Evolutionary conservation across 305 asterid species (phyloP), one percentile per base, ranked within the genome.

Genomic region (Petunia hybrid): DNA sequence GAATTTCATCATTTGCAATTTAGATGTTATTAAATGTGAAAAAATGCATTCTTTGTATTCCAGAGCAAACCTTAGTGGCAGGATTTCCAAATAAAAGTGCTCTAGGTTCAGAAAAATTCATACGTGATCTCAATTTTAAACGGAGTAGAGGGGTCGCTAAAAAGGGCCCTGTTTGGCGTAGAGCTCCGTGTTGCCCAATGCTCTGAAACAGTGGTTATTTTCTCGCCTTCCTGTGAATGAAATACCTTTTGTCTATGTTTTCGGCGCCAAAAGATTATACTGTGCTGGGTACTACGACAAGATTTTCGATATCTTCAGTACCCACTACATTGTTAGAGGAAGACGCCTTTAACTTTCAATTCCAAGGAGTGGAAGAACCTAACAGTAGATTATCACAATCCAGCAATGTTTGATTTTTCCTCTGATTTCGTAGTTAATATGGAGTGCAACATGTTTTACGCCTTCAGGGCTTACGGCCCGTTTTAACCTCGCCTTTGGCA

Each of bases 351-450:
- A 4, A n/a, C n/a, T n/a, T 57, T 57, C 63, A 57, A 57, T 14
- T 57, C n/a, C n/a, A 10, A 14, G 36, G 75, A 67, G 75, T 40
- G 55, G 42, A 36, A 14, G 55, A 55, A 6, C 75, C 75, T 41
- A n/a, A 38, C 74, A 14, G 55, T 67, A 67, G n/a, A 41, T n/a
- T 42, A 67, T 41, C 14, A 67, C 75, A 67, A 41, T n/a, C 75
- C 38, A 67, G 35, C 55, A 67, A 22, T 41, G 75, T n/a, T 67
- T 67, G 55, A 5, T 67, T n/a, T 67, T 40, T 67, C 14, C 14
- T n/a, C 41, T 66, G 9, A 66, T 66, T 66, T 66, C 74, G n/a
- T 39, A 66, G 36, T 66, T 66, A 51, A 66, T 66, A 14, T 66
- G 31, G 12, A 40, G 35, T 36, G 31, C 31, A 22, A 22, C 31